Evolutionary conservation across 1,284 basidiomycete genomes (phyloP), one percentile per base, ranked within the genome.

Genomic region (Clitocybe nebularis): DNA sequence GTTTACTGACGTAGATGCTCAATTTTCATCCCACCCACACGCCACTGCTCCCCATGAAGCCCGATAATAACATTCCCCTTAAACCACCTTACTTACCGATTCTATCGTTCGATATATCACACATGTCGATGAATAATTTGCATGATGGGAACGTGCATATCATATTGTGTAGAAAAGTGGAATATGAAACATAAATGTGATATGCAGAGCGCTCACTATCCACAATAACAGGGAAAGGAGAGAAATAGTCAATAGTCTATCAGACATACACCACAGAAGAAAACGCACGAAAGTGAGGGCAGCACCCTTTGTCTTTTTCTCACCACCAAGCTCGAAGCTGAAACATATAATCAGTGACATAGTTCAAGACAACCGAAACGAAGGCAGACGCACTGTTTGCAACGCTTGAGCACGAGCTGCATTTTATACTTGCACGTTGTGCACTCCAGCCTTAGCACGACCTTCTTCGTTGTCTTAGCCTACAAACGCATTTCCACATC

Each of bases 241-340:
- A n/a, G n/a, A n/a, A n/a, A n/a, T n/a, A n/a, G n/a, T n/a, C n/a
- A n/a, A n/a, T n/a, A n/a, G n/a, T n/a, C n/a, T n/a, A n/a, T n/a
- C n/a, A n/a, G n/a, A n/a, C n/a, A n/a, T n/a, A n/a, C n/a, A n/a
- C n/a, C n/a, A n/a, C n/a, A n/a, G n/a, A n/a, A 9, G 17, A n/a
- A 14, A 6, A 88, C 87, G 57, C 67, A 91, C 88, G 81, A 93
- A 93, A 66, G 80, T 81, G 59, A 93, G 87, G 49, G 90, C 91
- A 60, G 89, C 90, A 72, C 93, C 91, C 81, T 95, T 93, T 62
- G 93, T 94, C 89, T 98, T 98, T 85, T 97, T 98, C 84, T 99
- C 95, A 71, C 96, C 95, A 75, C 95, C 93, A 48, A 97, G 89
- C 77, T 97, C 94, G 77, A 97, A 97, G 80, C 88, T 91, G 52